These are phyloP conservation scores for Phylloporus rhodoxanthus DNA, from an alignment of 768 basidiomycete species.

Conservation along the genomic window DNA sequence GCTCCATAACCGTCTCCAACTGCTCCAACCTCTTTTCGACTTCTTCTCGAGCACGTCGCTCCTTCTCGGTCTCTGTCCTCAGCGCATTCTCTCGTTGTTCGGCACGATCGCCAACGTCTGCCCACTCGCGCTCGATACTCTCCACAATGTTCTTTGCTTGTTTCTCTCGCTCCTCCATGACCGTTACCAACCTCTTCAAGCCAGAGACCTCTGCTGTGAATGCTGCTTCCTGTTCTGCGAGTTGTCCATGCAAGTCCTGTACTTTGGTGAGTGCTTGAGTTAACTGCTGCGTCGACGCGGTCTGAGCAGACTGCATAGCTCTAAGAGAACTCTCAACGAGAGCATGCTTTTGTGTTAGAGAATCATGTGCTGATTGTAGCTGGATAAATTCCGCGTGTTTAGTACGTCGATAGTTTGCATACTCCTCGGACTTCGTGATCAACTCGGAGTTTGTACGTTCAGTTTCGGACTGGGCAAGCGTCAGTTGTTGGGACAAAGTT, in stretches of 20 bases:
- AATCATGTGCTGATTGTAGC: slow-evolving; percentile 74
- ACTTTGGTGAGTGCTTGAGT: slow-evolving; percentile 71
- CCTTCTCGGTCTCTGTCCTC: slow-evolving; percentile 65
- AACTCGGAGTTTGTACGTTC: slow-evolving; percentile 69
- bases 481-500: slow-evolving; percentile 73
- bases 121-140: slow-evolving; percentile 78
- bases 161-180: slow-evolving; percentile 86
- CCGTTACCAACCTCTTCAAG: slow-evolving; percentile 65
- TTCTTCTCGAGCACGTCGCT: slow-evolving; percentile 61
- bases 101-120: slow-evolving; percentile 61
- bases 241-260: slow-evolving; percentile 66
- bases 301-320: slow-evolving; percentile 66
- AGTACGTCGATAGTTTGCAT: slow-evolving; percentile 71
- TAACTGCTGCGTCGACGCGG: slow-evolving; percentile 66
- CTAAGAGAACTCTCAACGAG: slow-evolving; percentile 66
- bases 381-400: slow-evolving; percentile 75
- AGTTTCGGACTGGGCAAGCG: slow-evolving; percentile 70
- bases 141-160: slow-evolving; percentile 81
- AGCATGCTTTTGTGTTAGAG: slow-evolving; percentile 59
- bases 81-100: slow-evolving; percentile 62
- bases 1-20: slow-evolving; percentile 65
- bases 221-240: slow-evolving; percentile 81
- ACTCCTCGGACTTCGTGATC: slow-evolving; percentile 70
- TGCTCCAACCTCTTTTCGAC: slow-evolving; percentile 68
- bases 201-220: slow-evolving; percentile 74